Evolutionary conservation across 2,329 filamentous ascomycete species (phyloP).

Genomic region (Zopfia rhizophila): DNA sequence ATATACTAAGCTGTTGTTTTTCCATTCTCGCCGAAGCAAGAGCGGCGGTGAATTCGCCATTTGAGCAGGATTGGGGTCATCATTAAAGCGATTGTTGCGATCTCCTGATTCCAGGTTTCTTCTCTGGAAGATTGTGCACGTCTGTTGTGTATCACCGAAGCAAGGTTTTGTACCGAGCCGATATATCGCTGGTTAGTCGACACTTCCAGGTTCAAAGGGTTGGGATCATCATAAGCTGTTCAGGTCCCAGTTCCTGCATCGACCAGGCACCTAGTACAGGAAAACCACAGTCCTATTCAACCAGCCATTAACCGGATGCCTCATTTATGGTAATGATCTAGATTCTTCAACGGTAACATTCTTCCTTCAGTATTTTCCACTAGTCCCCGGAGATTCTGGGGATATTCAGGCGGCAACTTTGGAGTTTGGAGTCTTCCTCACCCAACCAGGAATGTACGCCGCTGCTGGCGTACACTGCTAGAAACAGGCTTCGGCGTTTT

Average conservation of each 20-base stretch:
- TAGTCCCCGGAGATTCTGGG: background rate
- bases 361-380: conserved; percentile 9
- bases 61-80: too few relatives aligned
- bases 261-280: background rate
- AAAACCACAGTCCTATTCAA: conserved; percentile 17
- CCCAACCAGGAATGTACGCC: conserved; percentile 22
- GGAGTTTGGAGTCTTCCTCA: conserved; percentile 7
- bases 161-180: too few relatives aligned
- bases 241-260: too few relatives aligned
- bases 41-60: background rate
- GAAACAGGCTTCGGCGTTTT: conserved; percentile 9
- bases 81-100: conserved; percentile 4
- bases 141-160: background rate
- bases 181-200: too few relatives aligned
- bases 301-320: conserved; percentile 10
- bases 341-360: background rate
- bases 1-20: background rate
- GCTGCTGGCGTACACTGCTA: conserved; percentile 21
- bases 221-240: too few relatives aligned
- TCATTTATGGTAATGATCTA: conserved; percentile 5
- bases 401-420: conserved; percentile 8
- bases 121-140: background rate
- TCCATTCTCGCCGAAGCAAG: background rate
- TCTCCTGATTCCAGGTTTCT: conserved; percentile 4
- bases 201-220: too few relatives aligned